phyloP scores from a whole-genome alignment of 1,284 basidiomycete genomes.

The Moniliophthora roreri region DNA sequence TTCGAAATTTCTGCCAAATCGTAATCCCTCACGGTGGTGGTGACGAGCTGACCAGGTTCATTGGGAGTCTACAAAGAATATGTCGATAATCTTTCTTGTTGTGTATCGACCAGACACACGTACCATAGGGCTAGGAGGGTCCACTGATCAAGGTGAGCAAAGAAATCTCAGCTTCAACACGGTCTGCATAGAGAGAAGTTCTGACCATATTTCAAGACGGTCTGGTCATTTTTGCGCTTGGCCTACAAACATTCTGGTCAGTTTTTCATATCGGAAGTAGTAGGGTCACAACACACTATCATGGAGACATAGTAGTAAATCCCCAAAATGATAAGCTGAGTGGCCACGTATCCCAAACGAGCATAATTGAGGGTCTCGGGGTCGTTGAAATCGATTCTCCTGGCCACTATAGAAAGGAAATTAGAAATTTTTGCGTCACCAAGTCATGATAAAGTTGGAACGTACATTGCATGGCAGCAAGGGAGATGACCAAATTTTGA shows the following conservation, averaged over 20 bases:
- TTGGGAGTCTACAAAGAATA: constrained; percentile 51
- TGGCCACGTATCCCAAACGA: constrained; percentile 79
- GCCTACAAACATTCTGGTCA: constrained; percentile 49
- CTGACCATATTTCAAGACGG: constrained; percentile 89
- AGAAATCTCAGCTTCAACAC: constrained; percentile 8
- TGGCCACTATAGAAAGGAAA: constrained; percentile 60
- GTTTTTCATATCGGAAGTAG: constrained; percentile 4
- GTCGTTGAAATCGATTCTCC: constrained; percentile 91
- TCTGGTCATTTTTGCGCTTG: constrained; percentile 93
- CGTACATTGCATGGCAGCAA: constrained; percentile 87
- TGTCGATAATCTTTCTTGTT: neutral
- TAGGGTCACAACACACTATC: constrained; percentile 44
- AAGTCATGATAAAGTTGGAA: constrained; percentile 8
- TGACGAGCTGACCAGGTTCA: constrained; percentile 72
- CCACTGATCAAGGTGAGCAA: constrained; percentile 41
- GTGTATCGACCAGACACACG: constrained; percentile 18
- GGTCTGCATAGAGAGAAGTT: constrained; percentile 23
- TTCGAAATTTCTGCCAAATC: constrained; percentile 88
- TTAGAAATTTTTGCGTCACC: constrained; percentile 15
- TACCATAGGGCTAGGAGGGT: constrained; percentile 62
- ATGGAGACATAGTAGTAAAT: constrained; percentile 77
- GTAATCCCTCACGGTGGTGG: constrained; percentile 94
- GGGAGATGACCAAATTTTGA: constrained; percentile 80
- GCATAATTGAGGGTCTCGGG: constrained; percentile 82
- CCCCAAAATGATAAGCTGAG: constrained; percentile 70